Conservation (phyloP, 2,329 filamentous ascomycete species). For the Cladorrhinum sp. region DNA sequence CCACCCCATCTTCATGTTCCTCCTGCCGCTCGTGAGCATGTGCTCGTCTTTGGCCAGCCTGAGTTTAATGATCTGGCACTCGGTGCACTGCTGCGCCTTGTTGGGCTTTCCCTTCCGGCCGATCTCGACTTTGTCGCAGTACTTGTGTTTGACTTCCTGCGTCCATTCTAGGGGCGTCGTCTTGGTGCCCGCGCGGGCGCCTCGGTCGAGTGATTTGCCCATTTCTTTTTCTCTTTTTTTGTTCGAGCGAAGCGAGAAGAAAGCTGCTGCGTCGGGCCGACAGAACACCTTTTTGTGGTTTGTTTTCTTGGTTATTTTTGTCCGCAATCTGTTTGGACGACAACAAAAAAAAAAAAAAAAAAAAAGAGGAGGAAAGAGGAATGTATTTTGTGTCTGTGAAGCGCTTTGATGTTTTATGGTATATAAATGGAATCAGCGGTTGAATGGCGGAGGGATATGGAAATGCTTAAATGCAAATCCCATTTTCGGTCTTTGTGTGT, state of each 20-base stretch:
- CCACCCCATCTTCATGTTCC: conserved; percentile 24
- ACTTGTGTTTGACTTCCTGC: conserved; percentile 23
- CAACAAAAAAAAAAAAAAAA: no score
- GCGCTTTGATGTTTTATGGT: no score
- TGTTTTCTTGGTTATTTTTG: no score
- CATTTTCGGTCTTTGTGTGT: background rate
- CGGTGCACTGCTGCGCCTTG: conserved; percentile 27
- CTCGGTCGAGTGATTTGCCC: conserved; percentile 2
- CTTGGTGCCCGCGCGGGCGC: background rate
- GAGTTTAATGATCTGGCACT: conserved; percentile 23
- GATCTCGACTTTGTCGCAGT: conserved; percentile 23
- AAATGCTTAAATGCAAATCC: background rate
- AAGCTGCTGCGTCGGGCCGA: no score
- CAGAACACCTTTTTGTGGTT: no score
- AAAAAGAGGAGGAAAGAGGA: no score
- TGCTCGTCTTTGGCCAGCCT: conserved; percentile 10
- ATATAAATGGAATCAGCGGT: no score
- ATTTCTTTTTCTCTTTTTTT: background rate
- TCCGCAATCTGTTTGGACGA: no score
- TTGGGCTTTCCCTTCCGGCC: conserved; percentile 24
- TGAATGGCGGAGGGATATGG: background rate
- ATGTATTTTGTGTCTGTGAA: no score
- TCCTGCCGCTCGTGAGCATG: conserved; percentile 11
- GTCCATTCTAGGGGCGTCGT: conserved; percentile 20
- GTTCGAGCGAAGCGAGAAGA: background rate